A percentile compares a stretch with the other conserved stretches of the same genome.
Conservation (phyloP, 768 basidiomycete genomes). For the Termitomyces sp. region DNA sequence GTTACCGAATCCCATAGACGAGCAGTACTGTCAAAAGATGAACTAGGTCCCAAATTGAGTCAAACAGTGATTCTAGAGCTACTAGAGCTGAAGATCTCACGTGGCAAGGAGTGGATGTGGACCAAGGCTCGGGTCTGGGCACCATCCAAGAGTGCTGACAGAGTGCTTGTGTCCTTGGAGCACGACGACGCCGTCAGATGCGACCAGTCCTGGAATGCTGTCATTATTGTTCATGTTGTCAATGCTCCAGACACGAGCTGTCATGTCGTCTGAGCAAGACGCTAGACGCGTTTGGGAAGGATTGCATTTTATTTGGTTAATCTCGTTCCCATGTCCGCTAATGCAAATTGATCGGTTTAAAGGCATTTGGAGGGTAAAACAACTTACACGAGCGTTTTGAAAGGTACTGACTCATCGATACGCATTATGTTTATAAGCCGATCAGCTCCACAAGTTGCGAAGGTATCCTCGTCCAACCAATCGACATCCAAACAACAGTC, state of each 20-base stretch:
- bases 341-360: slow-evolving; percentile 5
- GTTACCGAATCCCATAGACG: slow-evolving; percentile 80
- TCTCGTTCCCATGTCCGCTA: slow-evolving; percentile 71
- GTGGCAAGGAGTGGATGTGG: slow-evolving; percentile 65
- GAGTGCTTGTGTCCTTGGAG: slow-evolving; percentile 62
- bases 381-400: slow-evolving; percentile 60
- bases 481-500: slow-evolving; percentile 80
- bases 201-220: slow-evolving; percentile 34
- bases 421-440: slow-evolving; percentile 54
- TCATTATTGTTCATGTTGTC: slow-evolving; percentile 32
- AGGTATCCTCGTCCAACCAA: slow-evolving; percentile 67
- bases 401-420: slow-evolving; percentile 43
- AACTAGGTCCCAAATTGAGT: slow-evolving; percentile 31
- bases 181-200: slow-evolving; percentile 31
- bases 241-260: slow-evolving; percentile 72
- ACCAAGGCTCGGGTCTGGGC: slow-evolving; percentile 41
- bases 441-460: slow-evolving; percentile 74
- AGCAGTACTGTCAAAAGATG: slow-evolving; percentile 76
- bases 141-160: slow-evolving; percentile 68
- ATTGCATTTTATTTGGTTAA: slow-evolving; percentile 75
- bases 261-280: slow-evolving; percentile 78
- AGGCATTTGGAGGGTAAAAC: not conserved
- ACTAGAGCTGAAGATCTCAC: slow-evolving; percentile 30
- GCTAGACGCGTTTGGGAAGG: slow-evolving; percentile 61
- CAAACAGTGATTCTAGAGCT: not conserved